Conservation (phyloP, 2,329 filamentous ascomycete species). For the Scedosporium apiospermum region DNA sequence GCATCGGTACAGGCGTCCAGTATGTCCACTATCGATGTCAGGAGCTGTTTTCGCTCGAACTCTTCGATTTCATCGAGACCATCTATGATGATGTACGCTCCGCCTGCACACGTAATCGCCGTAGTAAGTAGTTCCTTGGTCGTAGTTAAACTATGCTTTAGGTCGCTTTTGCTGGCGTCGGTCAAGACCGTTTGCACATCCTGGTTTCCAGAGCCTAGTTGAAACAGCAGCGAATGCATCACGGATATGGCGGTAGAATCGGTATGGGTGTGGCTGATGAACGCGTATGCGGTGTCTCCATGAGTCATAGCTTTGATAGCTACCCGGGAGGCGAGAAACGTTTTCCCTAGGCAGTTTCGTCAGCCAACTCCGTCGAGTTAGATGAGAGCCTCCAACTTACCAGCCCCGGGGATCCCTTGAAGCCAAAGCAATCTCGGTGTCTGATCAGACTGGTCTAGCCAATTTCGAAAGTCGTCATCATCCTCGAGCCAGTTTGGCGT, state of each 20-base stretch:
- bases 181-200: not conserved
- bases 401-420: not conserved
- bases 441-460: not conserved
- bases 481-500: not conserved
- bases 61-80: not conserved
- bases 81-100: not conserved
- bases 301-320: not conserved
- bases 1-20: not conserved
- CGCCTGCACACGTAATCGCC: not conserved
- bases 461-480: not conserved
- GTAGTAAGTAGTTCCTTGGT: not conserved
- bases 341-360: not conserved
- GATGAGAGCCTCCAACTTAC: not conserved
- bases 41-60: not conserved
- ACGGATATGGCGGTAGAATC: not conserved
- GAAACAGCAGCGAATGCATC: conserved; percentile 1
- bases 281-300: not conserved
- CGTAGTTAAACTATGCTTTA: not conserved
- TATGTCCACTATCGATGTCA: not conserved
- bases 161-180: not conserved
- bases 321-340: not conserved
- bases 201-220: not conserved
- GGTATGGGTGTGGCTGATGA: not conserved
- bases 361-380: not conserved
- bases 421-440: not conserved